Evolutionary conservation across 148 eudicot genomes (phyloP), one percentile per base, ranked within the genome.

Genomic region (Camellia sinensis): DNA sequence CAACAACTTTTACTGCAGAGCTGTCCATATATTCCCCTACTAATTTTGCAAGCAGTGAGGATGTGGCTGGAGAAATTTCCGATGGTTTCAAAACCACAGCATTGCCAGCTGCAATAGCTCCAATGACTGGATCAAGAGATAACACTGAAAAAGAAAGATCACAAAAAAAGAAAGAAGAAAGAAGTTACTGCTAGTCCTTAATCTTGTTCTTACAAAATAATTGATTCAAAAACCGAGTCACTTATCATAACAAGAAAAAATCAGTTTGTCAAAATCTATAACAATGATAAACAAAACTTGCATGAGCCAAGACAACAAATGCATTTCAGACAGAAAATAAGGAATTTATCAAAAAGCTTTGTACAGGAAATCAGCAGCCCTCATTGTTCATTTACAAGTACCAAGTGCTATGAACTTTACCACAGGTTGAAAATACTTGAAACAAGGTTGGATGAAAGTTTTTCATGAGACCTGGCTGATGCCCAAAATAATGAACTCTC

Each of bases 21-120:
- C 54, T 56, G 71, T 90, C 93, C 84, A 90, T 67, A 80, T 87
- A 90, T 69, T 87, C 56, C 60, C 71, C 52, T 15, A 85, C 7
- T 7, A 64, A 71, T 59, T 83, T 79, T 59, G 75, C 86, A 52
- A 90, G 84, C 41, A 90, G 81, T 63, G 87, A 77, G 19, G 93
- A 89, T 77, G 89, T 76, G 8, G 93, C 87, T 43, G 93, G 89
- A 73, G 93, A 80, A 18, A 89, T 46, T 80, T 90, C 91, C n/a
- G 93, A 90, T 73, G 93, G 93, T 80, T 90, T 90, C 75, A 90
- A 48, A 15, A 89, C 91, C 64, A 84, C 89, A 10, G 86, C 78
- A 79, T 90, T 89, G 29, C 93, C 93, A 40, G 91, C 93, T 14
- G 91, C 87, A 78, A 90, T 74, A 21, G 91, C 93, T 77, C 93